Conservation (phyloP, 2,329 filamentous ascomycete species). For the Fusarium torreyae region DNA sequence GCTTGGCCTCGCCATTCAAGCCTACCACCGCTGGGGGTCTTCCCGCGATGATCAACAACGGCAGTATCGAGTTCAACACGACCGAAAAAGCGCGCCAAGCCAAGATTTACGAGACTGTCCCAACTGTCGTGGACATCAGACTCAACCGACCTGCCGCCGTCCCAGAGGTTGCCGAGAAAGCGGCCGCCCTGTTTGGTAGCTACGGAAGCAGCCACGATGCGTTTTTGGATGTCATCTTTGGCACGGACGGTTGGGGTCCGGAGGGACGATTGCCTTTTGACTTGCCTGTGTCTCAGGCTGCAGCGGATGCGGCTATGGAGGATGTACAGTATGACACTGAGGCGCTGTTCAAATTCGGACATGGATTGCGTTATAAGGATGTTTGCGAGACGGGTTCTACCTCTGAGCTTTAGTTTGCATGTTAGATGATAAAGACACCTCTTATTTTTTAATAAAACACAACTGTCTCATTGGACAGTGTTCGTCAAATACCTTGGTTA, state of each 20-base stretch:
- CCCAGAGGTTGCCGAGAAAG: conserved; percentile 58
- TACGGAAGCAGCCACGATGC: conserved; percentile 59
- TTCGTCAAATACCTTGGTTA: too few species aligned
- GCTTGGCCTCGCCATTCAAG: conserved; percentile 58
- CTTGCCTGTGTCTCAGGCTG: conserved; percentile 60
- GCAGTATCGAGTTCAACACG: conserved; percentile 58
- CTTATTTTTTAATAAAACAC: not conserved
- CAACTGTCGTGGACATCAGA: conserved; percentile 62
- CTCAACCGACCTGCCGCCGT: conserved; percentile 60
- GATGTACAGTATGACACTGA: conserved; percentile 52
- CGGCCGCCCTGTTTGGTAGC: conserved; percentile 58
- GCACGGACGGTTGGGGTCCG: conserved; percentile 51
- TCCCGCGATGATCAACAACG: conserved; percentile 57
- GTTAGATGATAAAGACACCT: conserved; percentile 19
- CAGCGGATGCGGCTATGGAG: conserved; percentile 54
- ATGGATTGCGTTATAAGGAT: conserved; percentile 54
- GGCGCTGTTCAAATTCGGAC: conserved; percentile 52
- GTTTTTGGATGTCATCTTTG: conserved; percentile 62
- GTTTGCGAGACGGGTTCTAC: conserved; percentile 11
- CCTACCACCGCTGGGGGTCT: conserved; percentile 54
- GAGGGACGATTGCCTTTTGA: conserved; percentile 58
- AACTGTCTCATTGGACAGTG: not conserved
- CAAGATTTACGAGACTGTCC: conserved; percentile 56
- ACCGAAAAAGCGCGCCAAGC: conserved; percentile 48
- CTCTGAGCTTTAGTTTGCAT: not conserved